Evolutionary conservation across 306 rosid species (phyloP), one percentile per base, ranked within the genome.

Genomic region (Corylus heterophylla): DNA sequence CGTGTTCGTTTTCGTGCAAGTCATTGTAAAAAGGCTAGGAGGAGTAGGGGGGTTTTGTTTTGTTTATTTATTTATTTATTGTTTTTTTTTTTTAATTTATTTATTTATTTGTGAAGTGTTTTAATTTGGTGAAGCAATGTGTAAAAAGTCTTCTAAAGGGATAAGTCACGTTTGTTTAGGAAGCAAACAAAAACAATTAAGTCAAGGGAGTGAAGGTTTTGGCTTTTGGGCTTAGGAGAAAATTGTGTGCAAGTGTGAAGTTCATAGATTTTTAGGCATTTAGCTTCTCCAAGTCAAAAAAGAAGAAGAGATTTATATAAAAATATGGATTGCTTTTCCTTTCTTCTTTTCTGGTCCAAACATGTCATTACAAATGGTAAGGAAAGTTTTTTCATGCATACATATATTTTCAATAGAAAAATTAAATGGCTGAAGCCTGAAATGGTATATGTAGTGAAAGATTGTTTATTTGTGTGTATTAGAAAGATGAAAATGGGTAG

Each of bases 111-210:
- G 64, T 58, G 22, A 4, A 58, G 64, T 58, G 8, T 8, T 4
- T 50, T 75, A 44, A 37, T 59, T 13, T 18, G 54, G 74, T 59
- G 80, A 63, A 83, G 83, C 78, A 83, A 83, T 3, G 45, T 22
- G 17, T 11, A 54, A 5, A 45, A 29, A 31, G 64, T 72, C 73
- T 25, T 59, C 52, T 20, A 35, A 42, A 12, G 16, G 54, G 71
- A 27, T 59, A 35, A 3, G n/a, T 17, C 35, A 37, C 25, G 76
- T 48, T 16, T 9, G 67, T 55, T 55, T 78, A 3, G 47, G 58
- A 74, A 74, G 39, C 74, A 78, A 61, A 4, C 75, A 73, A 66
- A 62, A 20, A n/a, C 72, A 67, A 8, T 1, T 12, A 67, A 8
- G 72, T 67, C 51, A 42, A 39, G 25, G 22, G 49, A 67, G 29